Conservation (phyloP, 2,329 filamentous ascomycete genomes). For the Clarireedia homoeocarpa region DNA sequence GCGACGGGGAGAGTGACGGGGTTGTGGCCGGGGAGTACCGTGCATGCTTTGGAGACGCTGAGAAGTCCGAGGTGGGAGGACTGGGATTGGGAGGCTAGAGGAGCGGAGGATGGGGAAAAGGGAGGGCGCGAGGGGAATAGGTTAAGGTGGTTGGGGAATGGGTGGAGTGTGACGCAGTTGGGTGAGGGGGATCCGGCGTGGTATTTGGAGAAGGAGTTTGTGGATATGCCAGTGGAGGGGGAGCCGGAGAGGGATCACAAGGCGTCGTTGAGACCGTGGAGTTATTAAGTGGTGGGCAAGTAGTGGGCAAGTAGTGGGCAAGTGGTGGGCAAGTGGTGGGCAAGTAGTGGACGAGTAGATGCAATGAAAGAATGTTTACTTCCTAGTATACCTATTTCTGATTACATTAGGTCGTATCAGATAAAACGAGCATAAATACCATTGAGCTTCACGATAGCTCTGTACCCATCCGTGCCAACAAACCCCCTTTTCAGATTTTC, state of each 20-base stretch:
- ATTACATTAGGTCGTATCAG: too few species aligned
- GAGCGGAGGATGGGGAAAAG: not conserved
- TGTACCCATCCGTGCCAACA: too few species aligned
- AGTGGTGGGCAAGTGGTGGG: not conserved
- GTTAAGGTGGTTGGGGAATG: conserved; percentile 36
- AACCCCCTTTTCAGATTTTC: too few species aligned
- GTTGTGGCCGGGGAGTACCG: conserved; percentile 33
- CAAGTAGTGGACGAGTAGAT: too few species aligned
- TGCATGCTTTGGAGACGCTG: conserved; percentile 38
- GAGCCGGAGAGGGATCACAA: conserved; percentile 33
- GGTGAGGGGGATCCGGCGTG: conserved; percentile 35
- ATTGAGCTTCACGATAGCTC: too few species aligned
- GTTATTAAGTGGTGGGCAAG: not conserved
- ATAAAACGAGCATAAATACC: too few species aligned
- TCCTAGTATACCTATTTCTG: too few species aligned
- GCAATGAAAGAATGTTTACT: too few species aligned
- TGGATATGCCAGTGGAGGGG: conserved; percentile 31
- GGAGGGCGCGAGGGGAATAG: conserved; percentile 33
- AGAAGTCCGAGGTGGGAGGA: conserved; percentile 49
- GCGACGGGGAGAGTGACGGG: conserved; percentile 35
- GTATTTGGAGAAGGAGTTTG: conserved; percentile 34
- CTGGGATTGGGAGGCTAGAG: conserved; percentile 31
- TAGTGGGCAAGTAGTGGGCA: too few species aligned
- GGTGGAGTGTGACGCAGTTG: conserved; percentile 35
- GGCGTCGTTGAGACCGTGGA: conserved; percentile 28